Conservation (phyloP, 2,329 filamentous ascomycete species). For the Alternaria conjuncta region DNA sequence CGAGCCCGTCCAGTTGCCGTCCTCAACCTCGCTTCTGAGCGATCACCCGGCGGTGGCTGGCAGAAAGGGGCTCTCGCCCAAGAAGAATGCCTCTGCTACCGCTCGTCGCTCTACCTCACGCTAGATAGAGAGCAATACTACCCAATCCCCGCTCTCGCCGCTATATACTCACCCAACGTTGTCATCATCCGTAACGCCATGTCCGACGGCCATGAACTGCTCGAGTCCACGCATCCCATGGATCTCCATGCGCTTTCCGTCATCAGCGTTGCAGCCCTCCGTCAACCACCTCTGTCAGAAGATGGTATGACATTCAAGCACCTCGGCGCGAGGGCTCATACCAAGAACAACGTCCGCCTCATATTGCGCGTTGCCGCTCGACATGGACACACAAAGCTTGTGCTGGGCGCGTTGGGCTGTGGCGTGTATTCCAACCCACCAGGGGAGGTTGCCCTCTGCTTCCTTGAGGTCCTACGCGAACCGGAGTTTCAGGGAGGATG, state of each 20-base stretch:
- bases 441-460: constrained; percentile 67
- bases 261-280: constrained; percentile 66
- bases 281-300: constrained; percentile 46
- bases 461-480: constrained; percentile 66
- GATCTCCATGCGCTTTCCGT: constrained; percentile 62
- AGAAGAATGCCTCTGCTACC: constrained; percentile 73
- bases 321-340: constrained; percentile 57
- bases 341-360: constrained; percentile 68
- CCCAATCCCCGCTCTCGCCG: constrained; percentile 58
- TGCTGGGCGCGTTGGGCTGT: constrained; percentile 73
- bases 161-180: constrained; percentile 66
- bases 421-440: constrained; percentile 70
- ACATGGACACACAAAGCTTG: constrained; percentile 63
- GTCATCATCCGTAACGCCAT: constrained; percentile 63
- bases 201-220: constrained; percentile 55
- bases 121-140: constrained; percentile 60
- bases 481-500: constrained; percentile 68
- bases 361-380: constrained; percentile 65
- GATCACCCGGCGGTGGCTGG: constrained; percentile 68
- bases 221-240: constrained; percentile 43
- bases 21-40: constrained; percentile 70
- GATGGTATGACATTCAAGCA: constrained; percentile 24
- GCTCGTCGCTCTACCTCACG: constrained; percentile 61
- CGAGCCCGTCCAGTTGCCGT: constrained; percentile 57
- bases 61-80: constrained; percentile 67